A percentile compares a stretch with the other conserved stretches of the same genome.
Evolutionary conservation across 345 rosid genomes (phyloP).

Genomic region (Bruguiera gymnorhiza): DNA sequence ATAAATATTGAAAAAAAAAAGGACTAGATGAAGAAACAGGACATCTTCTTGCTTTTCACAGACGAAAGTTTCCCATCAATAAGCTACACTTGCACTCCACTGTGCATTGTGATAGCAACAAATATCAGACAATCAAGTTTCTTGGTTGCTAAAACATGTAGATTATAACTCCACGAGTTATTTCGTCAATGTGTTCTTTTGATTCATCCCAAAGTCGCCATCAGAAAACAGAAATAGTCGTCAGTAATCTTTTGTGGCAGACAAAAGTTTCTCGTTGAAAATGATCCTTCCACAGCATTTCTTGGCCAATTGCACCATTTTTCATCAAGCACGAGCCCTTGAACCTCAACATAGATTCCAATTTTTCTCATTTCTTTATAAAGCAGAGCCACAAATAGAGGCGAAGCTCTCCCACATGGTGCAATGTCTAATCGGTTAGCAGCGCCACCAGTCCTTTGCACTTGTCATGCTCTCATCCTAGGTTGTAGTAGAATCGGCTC

Average conservation of each 20-base stretch:
- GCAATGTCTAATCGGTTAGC: conserved; percentile 19
- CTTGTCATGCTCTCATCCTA: neutral
- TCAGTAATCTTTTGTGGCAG: neutral
- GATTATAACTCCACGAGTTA: neutral
- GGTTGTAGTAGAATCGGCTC: too few species aligned
- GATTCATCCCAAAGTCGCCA: too few species aligned
- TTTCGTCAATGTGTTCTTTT: too few species aligned
- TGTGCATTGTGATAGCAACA: neutral
- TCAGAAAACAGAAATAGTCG: too few species aligned
- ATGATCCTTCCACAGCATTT: neutral
- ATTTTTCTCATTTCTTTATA: neutral
- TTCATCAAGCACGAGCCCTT: conserved; percentile 11
- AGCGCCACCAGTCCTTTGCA: neutral
- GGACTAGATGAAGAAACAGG: neutral
- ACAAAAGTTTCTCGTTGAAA: neutral
- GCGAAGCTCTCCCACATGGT: conserved; percentile 23
- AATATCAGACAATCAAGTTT: conserved; percentile 4
- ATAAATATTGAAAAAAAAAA: neutral
- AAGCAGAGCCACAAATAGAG: conserved; percentile 3
- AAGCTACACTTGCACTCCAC: conserved; percentile 7
- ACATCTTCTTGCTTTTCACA: neutral
- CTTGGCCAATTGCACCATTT: neutral
- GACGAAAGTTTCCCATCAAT: neutral
- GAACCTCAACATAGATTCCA: neutral
- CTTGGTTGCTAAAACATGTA: neutral